A percentile compares a stretch with the other conserved stretches of the same genome.
These are phyloP conservation scores for Elaphomyces granulatus DNA, from an alignment of 495 filamentous ascomycete species.

Conservation along the genomic window DNA sequence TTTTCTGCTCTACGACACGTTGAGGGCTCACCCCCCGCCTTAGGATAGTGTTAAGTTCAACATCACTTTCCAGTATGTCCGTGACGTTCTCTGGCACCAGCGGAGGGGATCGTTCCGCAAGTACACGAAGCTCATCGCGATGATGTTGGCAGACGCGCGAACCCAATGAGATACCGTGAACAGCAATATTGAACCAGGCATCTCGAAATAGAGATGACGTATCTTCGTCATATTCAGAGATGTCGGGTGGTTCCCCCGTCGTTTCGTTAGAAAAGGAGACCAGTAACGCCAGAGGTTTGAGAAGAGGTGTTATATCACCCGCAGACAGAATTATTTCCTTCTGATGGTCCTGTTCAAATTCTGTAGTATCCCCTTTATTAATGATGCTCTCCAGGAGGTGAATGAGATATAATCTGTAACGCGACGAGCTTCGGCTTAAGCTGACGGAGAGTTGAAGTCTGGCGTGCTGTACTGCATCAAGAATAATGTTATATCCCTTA, in stretches of 20 bases:
- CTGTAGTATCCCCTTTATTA: slow-evolving; percentile 64
- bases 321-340: slow-evolving; percentile 65
- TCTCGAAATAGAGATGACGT: slow-evolving; percentile 61
- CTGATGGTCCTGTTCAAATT: slow-evolving; percentile 45
- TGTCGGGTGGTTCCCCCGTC: slow-evolving; percentile 13
- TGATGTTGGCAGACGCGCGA: slow-evolving; percentile 54
- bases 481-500: slow-evolving; percentile 40
- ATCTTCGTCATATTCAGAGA: slow-evolving; percentile 43
- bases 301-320: slow-evolving; percentile 66
- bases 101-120: slow-evolving; percentile 75
- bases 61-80: slow-evolving; percentile 82
- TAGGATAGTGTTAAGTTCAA: slow-evolving; percentile 86
- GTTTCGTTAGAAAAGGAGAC: slow-evolving; percentile 42
- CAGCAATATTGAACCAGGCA: slow-evolving; percentile 93
- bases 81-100: slow-evolving; percentile 71
- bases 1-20: slow-evolving; percentile 66
- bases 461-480: slow-evolving; percentile 38
- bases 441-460: slow-evolving; percentile 59
- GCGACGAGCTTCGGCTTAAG: slow-evolving; percentile 47
- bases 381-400: slow-evolving; percentile 80
- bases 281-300: slow-evolving; percentile 66
- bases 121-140: slow-evolving; percentile 54
- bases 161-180: slow-evolving; percentile 73
- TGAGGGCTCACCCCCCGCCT: slow-evolving; percentile 67
- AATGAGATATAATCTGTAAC: slow-evolving; percentile 64